phyloP scores from a whole-genome alignment of 176 grass and related monocot species.

The Avena insularis region DNA sequence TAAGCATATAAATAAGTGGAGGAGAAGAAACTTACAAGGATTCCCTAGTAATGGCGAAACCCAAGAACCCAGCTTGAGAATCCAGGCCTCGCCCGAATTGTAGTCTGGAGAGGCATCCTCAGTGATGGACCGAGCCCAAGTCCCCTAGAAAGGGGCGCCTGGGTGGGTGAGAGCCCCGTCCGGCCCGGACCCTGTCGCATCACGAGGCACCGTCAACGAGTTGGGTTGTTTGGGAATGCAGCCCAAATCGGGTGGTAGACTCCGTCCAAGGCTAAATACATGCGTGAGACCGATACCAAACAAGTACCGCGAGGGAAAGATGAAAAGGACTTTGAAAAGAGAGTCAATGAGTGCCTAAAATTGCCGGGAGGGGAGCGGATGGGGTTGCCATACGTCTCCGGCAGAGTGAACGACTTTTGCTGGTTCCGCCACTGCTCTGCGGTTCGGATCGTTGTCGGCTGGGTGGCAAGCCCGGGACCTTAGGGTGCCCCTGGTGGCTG shows the following conservation, averaged over 20 bases:
- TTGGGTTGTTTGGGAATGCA: constrained; percentile 52
- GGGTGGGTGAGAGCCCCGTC: constrained; percentile 60
- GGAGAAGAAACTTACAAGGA: too few species aligned
- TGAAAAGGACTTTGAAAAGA: constrained; percentile 94
- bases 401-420: too few species aligned
- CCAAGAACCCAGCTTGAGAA: too few species aligned
- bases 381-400: too few species aligned
- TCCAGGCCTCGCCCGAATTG: too few species aligned
- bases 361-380: constrained; percentile 79
- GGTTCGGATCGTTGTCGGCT: too few species aligned
- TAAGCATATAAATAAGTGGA: too few species aligned
- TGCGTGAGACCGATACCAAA: constrained; percentile 68
- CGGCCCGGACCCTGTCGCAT: constrained; percentile 52
- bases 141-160: constrained; percentile 49
- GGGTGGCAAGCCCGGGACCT: too few species aligned
- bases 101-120: too few species aligned
- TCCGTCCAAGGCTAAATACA: constrained; percentile 71
- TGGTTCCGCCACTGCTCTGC: too few species aligned
- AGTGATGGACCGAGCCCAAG: neutral
- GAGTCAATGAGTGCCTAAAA: constrained; percentile 90
- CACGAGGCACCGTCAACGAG: constrained; percentile 50
- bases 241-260: constrained; percentile 59
- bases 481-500: too few species aligned
- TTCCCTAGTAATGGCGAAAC: too few species aligned
- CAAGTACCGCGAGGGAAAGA: constrained; percentile 78